Conservation (phyloP, 2,329 filamentous ascomycete genomes). For the Aspergillus ustus region DNA sequence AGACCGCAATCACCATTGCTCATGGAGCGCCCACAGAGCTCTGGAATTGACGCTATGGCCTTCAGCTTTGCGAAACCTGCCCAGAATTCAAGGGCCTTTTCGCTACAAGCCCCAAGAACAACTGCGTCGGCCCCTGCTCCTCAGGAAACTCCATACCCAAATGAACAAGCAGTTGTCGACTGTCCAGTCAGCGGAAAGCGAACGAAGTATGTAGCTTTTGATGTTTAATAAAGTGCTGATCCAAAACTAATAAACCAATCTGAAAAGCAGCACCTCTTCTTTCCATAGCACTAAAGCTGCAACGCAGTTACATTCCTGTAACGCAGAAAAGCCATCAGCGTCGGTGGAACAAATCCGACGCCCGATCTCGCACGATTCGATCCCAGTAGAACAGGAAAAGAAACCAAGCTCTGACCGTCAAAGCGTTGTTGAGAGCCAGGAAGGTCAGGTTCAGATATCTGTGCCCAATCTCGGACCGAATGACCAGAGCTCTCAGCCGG, state of each 20-base stretch:
- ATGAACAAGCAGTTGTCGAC: background rate
- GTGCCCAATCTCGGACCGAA: background rate
- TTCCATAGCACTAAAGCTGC: background rate
- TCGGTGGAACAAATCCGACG: background rate
- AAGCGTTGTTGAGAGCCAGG: background rate
- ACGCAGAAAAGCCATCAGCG: background rate
- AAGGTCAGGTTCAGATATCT: background rate
- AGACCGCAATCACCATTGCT: conserved; percentile 26
- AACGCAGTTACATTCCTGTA: background rate
- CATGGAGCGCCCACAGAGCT: conserved; percentile 38
- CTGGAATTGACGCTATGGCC: conserved; percentile 31
- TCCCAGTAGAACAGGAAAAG: background rate
- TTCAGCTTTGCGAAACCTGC: conserved; percentile 43
- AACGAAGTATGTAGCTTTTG: background rate
- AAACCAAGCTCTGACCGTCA: background rate
- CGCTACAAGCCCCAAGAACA: conserved; percentile 25
- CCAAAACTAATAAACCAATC: background rate
- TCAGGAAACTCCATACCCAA: background rate
- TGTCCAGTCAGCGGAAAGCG: background rate
- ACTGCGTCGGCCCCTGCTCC: background rate
- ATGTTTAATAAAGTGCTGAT: background rate
- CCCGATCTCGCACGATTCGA: background rate
- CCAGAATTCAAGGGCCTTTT: conserved; percentile 29
- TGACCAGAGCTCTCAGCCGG: background rate
- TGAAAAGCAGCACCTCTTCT: background rate